phyloP scores from a whole-genome alignment of 805 yeast genomes.

The Pichia cephalocereana region DNA sequence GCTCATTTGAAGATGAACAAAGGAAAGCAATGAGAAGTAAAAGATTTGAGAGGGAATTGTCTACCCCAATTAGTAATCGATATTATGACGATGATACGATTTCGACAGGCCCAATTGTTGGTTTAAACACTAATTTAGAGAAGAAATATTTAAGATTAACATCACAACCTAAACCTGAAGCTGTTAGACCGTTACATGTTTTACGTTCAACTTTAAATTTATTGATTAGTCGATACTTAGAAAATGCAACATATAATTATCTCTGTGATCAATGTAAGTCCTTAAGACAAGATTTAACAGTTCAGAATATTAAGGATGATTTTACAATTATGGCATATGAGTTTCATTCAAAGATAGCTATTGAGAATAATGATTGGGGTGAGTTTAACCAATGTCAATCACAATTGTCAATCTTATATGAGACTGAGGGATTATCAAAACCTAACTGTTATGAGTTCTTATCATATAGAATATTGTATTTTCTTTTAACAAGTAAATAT shows the following conservation, averaged over 20 bases:
- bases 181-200: constrained; percentile 65
- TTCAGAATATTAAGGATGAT: constrained; percentile 72
- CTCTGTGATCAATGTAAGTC: constrained; percentile 87
- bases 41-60: constrained; percentile 36
- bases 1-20: neutral
- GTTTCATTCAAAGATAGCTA: constrained; percentile 78
- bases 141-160: constrained; percentile 79
- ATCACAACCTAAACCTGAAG: constrained; percentile 80
- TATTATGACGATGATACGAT: constrained; percentile 1
- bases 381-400: constrained; percentile 95
- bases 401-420: constrained; percentile 59
- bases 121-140: constrained; percentile 57
- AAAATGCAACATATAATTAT: constrained; percentile 57
- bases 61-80: constrained; percentile 10
- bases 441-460: constrained; percentile 52
- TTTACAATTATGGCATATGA: constrained; percentile 78
- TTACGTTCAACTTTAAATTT: constrained; percentile 48
- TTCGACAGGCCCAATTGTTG: constrained; percentile 34
- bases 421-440: constrained; percentile 18
- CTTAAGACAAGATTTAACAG: constrained; percentile 86
- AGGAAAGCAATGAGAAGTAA: constrained; percentile 27
- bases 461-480: constrained; percentile 65
- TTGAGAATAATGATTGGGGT: constrained; percentile 76
- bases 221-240: constrained; percentile 43
- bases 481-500: constrained; percentile 61